Percentiles rank a stretch among this genome's conserved stretches.
Conservation (phyloP, 306 rosid species). For the Abrus pulchellus region DNA sequence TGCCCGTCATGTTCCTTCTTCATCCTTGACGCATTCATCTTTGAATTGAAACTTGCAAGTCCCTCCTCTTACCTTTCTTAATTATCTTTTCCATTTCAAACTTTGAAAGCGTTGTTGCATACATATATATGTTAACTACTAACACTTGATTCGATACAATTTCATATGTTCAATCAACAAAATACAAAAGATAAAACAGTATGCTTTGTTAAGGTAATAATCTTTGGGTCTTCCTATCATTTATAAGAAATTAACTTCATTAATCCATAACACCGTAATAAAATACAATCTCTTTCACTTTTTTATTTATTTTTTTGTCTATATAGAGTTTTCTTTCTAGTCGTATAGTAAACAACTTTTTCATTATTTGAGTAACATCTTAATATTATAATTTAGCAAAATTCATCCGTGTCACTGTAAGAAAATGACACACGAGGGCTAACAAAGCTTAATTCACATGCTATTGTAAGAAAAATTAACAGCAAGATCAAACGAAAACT, state of each 20-base stretch:
- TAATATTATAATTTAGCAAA: background rate
- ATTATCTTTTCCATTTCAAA: background rate
- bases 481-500: background rate
- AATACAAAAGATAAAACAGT: too few relatives aligned
- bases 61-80: background rate
- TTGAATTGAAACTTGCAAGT: slow-evolving; percentile 26
- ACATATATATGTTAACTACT: background rate
- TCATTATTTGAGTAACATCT: background rate
- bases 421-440: too few relatives aligned
- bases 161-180: too few relatives aligned
- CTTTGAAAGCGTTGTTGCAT: background rate
- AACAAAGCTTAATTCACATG: background rate
- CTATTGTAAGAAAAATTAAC: background rate
- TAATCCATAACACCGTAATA: too few relatives aligned
- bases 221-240: too few relatives aligned
- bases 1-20: slow-evolving; percentile 21
- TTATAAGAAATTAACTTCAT: too few relatives aligned
- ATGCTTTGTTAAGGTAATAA: too few relatives aligned
- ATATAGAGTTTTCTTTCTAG: too few relatives aligned
- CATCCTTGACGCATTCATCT: background rate
- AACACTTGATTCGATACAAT: background rate
- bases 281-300: too few relatives aligned
- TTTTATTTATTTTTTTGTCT: too few relatives aligned
- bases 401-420: background rate
- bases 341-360: too few relatives aligned